These are phyloP conservation scores for Rhizoclosmatium sp. DNA, from an alignment of 192 early-diverging fungal genomes.

Conservation along the genomic window DNA sequence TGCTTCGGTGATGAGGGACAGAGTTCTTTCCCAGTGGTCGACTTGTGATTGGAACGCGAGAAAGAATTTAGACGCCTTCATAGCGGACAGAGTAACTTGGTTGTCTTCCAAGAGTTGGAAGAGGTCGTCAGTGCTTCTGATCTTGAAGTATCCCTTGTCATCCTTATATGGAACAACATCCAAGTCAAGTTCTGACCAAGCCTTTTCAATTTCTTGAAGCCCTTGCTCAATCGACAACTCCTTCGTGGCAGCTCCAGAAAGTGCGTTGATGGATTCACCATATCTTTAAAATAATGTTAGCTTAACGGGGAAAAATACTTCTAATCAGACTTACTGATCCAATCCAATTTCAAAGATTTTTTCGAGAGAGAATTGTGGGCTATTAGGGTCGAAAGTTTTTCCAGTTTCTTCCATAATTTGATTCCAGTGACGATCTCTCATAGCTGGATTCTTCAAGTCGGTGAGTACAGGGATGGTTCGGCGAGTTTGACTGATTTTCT, in stretches of 20 bases:
- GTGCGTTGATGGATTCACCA: constrained; percentile 53
- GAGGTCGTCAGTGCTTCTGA: constrained; percentile 58
- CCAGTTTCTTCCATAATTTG: constrained; percentile 68
- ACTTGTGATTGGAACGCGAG: constrained; percentile 62
- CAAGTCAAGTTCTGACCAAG: constrained; percentile 59
- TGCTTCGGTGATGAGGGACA: constrained; percentile 63
- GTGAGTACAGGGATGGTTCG: constrained; percentile 62
- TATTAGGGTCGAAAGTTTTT: constrained; percentile 57
- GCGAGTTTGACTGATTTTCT: constrained; percentile 61
- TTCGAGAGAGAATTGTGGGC: constrained; percentile 62
- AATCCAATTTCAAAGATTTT: constrained; percentile 63
- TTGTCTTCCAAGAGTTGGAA: constrained; percentile 69
- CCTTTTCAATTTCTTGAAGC: constrained; percentile 49
- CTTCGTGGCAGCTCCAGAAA: constrained; percentile 61
- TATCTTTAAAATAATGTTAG: constrained; percentile 28
- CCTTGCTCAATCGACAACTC: constrained; percentile 69
- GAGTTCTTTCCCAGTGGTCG: constrained; percentile 63
- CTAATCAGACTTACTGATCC: constrained; percentile 48
- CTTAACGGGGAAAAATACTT: not conserved
- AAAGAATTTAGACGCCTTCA: constrained; percentile 68
- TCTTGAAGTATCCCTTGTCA: constrained; percentile 64
- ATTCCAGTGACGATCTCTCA: constrained; percentile 66
- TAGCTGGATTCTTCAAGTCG: constrained; percentile 62
- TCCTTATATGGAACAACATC: constrained; percentile 70
- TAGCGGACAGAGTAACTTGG: constrained; percentile 67